phyloP scores from a whole-genome alignment of 306 rosid species.

The Casuarina cunninghamiana region DNA sequence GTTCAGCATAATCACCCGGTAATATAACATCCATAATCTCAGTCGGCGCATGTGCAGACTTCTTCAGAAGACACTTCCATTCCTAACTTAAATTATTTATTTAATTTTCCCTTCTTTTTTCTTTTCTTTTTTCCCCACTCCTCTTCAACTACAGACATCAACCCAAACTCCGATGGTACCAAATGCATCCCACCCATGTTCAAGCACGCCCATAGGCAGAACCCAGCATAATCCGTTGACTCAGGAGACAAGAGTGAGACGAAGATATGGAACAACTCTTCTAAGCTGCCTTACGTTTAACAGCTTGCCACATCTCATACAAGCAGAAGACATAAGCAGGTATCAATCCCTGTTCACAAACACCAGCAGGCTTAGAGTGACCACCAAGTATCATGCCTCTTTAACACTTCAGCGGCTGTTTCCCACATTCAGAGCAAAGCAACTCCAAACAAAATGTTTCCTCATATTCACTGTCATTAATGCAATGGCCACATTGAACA shows the following conservation, averaged over 20 bases:
- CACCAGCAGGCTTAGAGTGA: slow-evolving; percentile 23
- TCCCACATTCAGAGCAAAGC: slow-evolving; percentile 69
- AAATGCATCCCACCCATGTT: slow-evolving; percentile 11
- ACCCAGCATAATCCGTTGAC: slow-evolving; percentile 4
- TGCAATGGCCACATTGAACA: slow-evolving; percentile 77
- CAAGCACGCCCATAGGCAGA: slow-evolving; percentile 8
- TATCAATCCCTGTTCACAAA: slow-evolving; percentile 28
- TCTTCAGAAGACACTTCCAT: slow-evolving; percentile 8
- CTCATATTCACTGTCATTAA: slow-evolving; percentile 74
- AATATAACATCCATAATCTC: slow-evolving; percentile 18
- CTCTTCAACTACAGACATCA: slow-evolving; percentile 11
- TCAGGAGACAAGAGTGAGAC: background rate
- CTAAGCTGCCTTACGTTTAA: slow-evolving; percentile 6
- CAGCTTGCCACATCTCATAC: slow-evolving; percentile 12
- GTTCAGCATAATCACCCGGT: background rate
- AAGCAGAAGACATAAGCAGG: slow-evolving; percentile 1
- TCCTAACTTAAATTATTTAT: background rate
- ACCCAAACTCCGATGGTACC: background rate
- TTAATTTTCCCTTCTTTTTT: background rate
- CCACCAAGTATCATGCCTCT: slow-evolving; percentile 34
- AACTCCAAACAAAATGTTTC: slow-evolving; percentile 83
- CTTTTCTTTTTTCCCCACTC: background rate
- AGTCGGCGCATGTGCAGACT: background rate
- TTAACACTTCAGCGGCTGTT: slow-evolving; percentile 34
- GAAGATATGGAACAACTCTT: slow-evolving; percentile 10